Evolutionary conservation across 75 land plant genomes (phyloP).

Genomic region (Selaginella moellendorffii): DNA sequence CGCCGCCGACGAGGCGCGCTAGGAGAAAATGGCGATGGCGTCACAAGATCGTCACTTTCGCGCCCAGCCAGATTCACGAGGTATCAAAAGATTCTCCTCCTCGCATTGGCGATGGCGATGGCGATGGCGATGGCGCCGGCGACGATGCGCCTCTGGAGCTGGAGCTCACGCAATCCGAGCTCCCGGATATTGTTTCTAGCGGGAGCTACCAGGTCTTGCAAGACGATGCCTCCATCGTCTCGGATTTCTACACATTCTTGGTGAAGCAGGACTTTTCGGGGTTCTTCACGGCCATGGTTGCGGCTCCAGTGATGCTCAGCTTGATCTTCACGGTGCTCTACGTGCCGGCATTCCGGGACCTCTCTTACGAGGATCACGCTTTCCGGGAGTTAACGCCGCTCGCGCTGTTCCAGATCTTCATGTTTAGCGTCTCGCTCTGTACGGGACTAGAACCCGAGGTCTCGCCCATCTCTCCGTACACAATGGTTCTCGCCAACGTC

Average conservation of each 20-base stretch:
- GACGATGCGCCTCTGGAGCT: too few species aligned
- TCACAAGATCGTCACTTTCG: too few species aligned
- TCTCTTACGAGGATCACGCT: constrained; percentile 11
- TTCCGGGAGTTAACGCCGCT: constrained; percentile 12
- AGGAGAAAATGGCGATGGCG: too few species aligned
- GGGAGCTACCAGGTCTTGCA: too few species aligned
- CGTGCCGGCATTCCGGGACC: constrained; percentile 28
- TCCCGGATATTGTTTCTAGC: too few species aligned
- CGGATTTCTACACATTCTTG: constrained; percentile 29
- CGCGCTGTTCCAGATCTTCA: constrained; percentile 26
- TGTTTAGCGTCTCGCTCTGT: constrained; percentile 34
- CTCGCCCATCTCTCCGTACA: constrained; percentile 30
- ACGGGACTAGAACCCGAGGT: constrained; percentile 35
- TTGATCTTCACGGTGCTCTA: constrained; percentile 28
- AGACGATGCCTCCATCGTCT: too few species aligned
- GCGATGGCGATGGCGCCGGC: too few species aligned
- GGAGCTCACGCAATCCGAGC: too few species aligned
- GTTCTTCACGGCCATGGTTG: constrained; percentile 24
- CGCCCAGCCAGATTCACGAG: too few species aligned
- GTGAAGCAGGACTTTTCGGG: constrained; percentile 23
- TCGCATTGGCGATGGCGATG: too few species aligned
- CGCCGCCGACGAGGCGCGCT: too few species aligned
- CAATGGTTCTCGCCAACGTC: constrained; percentile 29
- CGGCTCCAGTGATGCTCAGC: constrained; percentile 26
- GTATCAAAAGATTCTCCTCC: too few species aligned